These are phyloP conservation scores for Saccharomyces jurei DNA, from an alignment of 805 yeast species.

Conservation along the genomic window DNA sequence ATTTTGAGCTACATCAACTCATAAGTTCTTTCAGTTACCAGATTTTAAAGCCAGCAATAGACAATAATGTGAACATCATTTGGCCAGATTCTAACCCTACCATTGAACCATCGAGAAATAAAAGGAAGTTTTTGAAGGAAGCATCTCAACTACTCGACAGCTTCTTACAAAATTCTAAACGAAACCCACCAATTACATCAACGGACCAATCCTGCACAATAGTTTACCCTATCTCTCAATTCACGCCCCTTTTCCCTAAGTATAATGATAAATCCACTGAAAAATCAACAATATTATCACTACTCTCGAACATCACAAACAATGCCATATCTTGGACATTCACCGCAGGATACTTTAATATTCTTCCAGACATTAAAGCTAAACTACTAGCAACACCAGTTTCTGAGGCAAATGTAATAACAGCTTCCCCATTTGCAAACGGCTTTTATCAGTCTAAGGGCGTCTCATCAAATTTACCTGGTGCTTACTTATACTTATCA, in stretches of 20 bases:
- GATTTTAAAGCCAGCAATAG: slow-evolving; percentile 31
- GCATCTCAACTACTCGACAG: slow-evolving; percentile 52
- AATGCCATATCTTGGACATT: slow-evolving; percentile 65
- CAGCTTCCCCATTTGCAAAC: slow-evolving; percentile 91
- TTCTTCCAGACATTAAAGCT: slow-evolving; percentile 64
- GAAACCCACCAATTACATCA: neutral
- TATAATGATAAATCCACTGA: slow-evolving; percentile 65
- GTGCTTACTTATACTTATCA: slow-evolving; percentile 75
- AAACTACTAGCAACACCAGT: slow-evolving; percentile 52
- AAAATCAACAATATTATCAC: slow-evolving; percentile 54
- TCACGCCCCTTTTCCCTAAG: slow-evolving; percentile 66
- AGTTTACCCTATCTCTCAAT: slow-evolving; percentile 86
- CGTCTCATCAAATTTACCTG: slow-evolving; percentile 72
- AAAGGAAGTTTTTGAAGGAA: slow-evolving; percentile 44
- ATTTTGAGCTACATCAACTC: slow-evolving; percentile 58
- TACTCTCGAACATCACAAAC: slow-evolving; percentile 48
- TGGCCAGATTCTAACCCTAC: slow-evolving; percentile 72
- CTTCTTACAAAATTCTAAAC: slow-evolving; percentile 41
- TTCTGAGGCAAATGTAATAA: slow-evolving; percentile 45
- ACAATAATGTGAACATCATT: slow-evolving; percentile 45
- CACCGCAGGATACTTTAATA: slow-evolving; percentile 95
- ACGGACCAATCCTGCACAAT: slow-evolving; percentile 41
- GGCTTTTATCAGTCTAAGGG: slow-evolving; percentile 86
- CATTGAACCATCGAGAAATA: slow-evolving; percentile 57
- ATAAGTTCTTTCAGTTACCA: slow-evolving; percentile 66